Evolutionary conservation across 257 asterid genomes (phyloP), one percentile per base, ranked within the genome.

Genomic region (Nicotiana sylvestris): DNA sequence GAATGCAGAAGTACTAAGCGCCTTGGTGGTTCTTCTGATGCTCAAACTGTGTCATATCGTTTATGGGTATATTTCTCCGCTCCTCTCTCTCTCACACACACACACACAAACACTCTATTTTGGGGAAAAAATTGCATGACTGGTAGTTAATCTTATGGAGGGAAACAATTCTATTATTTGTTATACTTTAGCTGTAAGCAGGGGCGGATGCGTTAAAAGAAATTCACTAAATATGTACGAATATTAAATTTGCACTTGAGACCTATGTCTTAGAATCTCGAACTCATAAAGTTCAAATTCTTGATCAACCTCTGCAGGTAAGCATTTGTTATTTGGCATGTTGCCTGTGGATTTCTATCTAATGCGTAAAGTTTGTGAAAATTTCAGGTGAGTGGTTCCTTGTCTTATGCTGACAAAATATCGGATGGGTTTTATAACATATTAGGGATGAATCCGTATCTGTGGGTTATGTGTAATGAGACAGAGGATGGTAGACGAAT

Each of bases 391-490:
- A 96, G 91, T 89, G 99, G 99, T 78, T 91, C 94, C 79, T 89
- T 96, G 91, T 91, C 98, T 9, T 94, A 96, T 87, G 67, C 82
- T 37, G 99, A 93, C 85, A 96, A 88, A 89, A 93, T 96, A 79
- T 87, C 95, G 30, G 98, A 96, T 85, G 99, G 98, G 70, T 96
- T 96, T 86, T 96, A 96, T 65, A 96, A 88, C 89, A 90, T 96
- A 53, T 67, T 93, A 88, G 99, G 99, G 60, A 93, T 96, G 93
- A 91, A 94, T 82, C 99, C 99, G 17, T 89, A 94, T 67, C 83
- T 96, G 64, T 96, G 99, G 99, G 70, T 91, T 78, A 96, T 94
- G 98, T 94, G 97, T 91, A 96, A 94, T 87, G 91, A 90, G 30
- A 32, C 80, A 56, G 96, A 91, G 85, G 97, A 96, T 86, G 97